Percentiles rank a stretch among this genome's conserved stretches.
Conservation (phyloP, 192 early-diverging fungal species). For the Linnemannia elongata region DNA sequence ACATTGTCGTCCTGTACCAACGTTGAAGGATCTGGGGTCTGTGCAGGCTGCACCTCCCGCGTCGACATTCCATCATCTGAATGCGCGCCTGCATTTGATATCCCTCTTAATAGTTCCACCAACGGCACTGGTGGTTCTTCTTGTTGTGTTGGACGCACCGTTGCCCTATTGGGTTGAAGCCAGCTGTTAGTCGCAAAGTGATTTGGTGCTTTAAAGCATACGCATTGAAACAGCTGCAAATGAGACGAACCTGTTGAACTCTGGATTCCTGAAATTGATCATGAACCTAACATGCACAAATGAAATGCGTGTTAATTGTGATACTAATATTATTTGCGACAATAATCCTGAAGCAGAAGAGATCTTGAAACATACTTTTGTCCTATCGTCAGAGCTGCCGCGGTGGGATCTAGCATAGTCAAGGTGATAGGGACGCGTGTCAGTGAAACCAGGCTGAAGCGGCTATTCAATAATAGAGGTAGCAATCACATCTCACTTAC, state of each 20-base stretch:
- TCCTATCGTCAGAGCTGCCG: slow-evolving; percentile 33
- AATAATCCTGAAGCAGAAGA: no score
- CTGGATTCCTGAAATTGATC: slow-evolving; percentile 52
- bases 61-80: slow-evolving; percentile 29
- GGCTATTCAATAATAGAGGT: no score
- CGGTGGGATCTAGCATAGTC: slow-evolving; percentile 29
- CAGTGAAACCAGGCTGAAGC: neutral
- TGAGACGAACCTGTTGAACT: slow-evolving; percentile 43
- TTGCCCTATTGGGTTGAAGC: neutral
- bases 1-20: neutral
- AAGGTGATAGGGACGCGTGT: neutral
- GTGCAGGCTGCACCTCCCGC: neutral
- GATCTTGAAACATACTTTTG: slow-evolving; percentile 18
- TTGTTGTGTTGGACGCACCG: slow-evolving; percentile 24
- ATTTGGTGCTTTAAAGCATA: neutral
- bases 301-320: neutral
- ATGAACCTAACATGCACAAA: slow-evolving; percentile 19
- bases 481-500: neutral
- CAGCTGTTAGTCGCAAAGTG: neutral
- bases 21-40: neutral
- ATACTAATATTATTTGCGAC: neutral
- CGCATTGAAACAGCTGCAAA: neutral
- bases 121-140: slow-evolving; percentile 30
- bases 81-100: slow-evolving; percentile 17
- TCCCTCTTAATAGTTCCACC: slow-evolving; percentile 30